Evolutionary conservation across 306 rosid species (phyloP), one percentile per base, ranked within the genome.

Genomic region (Delonix regia): DNA sequence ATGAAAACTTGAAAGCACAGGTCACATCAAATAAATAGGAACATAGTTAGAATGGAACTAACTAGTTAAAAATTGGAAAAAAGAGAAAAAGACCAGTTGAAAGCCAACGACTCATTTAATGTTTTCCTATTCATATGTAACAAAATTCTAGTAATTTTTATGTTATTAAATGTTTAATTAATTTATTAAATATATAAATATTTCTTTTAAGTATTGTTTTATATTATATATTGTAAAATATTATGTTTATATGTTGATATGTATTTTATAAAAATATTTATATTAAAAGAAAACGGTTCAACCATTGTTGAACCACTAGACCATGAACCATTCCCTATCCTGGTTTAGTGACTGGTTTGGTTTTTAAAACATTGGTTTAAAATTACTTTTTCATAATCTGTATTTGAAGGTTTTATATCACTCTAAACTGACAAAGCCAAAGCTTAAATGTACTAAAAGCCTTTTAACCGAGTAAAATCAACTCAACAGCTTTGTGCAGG

Each of bases 401-500:
- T 44, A 18, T 76, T 76, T 63, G 74, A 67, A 39, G 66, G 38
- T 76, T 12, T 21, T 53, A 2, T 53, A 19, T 42, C 56, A 51
- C 55, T 53, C 24, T 82, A 21, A 34, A 19, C 60, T 69, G 42
- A 36, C 51, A 41, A 38, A 41, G 36, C 27, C 44, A n/a, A 53
- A 66, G 30, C 44, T 65, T 64, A 27, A 27, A 42, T 61, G 48
- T 61, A 70, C 61, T 9, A n/a, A 68, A 84, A 70, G 41, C 36
- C 63, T 56, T 79, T 80, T 83, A 82, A 84, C 87, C 45, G 47
- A 36, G 79, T 61, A 73, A 85, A 79, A 73, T 78, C 86, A 64
- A 76, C 78, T 56, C 59, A 67, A 77, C 96, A 96, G 99, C 96
- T 96, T 63, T 96, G 99, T 82, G 96, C 94, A 84, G 98, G 99